Evolutionary conservation across 2,329 filamentous ascomycete species (phyloP).

Genomic region (Cytospora schulzeri): DNA sequence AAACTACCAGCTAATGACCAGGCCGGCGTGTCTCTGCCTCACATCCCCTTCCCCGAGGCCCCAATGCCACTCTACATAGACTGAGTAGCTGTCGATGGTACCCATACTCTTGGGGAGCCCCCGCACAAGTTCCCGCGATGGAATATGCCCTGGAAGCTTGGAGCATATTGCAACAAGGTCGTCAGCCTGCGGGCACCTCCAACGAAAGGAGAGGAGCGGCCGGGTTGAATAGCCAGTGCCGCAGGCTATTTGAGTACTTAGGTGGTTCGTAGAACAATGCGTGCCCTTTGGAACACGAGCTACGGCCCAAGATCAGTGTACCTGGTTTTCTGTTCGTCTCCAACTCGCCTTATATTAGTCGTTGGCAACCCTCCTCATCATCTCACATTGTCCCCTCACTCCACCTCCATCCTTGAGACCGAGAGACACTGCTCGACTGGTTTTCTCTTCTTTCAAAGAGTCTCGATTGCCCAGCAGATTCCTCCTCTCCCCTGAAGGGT

Average conservation of each 20-base stretch:
- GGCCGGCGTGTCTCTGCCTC: constrained; percentile 14
- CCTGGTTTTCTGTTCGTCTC: constrained; percentile 12
- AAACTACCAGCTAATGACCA: constrained; percentile 16
- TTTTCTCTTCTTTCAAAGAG: not conserved
- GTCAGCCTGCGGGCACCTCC: constrained; percentile 14
- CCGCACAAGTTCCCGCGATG: constrained; percentile 10
- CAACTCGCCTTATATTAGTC: constrained; percentile 17
- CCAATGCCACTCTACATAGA: no score
- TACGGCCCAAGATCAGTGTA: constrained; percentile 5
- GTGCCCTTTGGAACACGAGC: constrained; percentile 5
- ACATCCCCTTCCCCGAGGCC: constrained; percentile 5
- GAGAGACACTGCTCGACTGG: not conserved
- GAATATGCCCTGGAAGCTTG: constrained; percentile 5
- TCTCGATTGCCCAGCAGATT: not conserved
- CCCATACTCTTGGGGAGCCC: constrained; percentile 3
- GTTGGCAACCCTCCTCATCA: constrained; percentile 21
- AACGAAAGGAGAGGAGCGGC: constrained; percentile 8
- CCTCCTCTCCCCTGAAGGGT: not conserved
- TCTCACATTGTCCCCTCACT: constrained; percentile 12
- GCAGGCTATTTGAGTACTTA: not conserved
- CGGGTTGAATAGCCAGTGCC: constrained; percentile 11
- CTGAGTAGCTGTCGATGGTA: not conserved
- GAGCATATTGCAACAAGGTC: constrained; percentile 6
- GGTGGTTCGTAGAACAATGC: constrained; percentile 6
- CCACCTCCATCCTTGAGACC: not conserved